Evolutionary conservation across 1,139 yeast genomes (phyloP).

Genomic region (Candida mesenterica): DNA sequence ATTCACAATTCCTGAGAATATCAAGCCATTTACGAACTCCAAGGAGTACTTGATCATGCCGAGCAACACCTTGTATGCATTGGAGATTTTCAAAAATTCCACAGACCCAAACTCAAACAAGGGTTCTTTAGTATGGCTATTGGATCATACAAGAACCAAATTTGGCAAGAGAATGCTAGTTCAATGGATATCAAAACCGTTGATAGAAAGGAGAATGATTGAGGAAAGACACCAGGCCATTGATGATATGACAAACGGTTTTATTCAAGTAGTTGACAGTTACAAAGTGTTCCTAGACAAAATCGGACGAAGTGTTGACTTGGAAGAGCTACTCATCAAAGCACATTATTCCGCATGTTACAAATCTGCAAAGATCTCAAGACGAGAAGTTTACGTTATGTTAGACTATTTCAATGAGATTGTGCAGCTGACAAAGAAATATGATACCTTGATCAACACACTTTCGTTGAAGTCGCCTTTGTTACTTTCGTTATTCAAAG

Average conservation of each 20-base stretch:
- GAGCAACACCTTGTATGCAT: constrained; percentile 61
- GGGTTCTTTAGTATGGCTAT: constrained; percentile 76
- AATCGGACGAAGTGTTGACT: constrained; percentile 43
- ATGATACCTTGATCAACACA: constrained; percentile 20
- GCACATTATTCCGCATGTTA: constrained; percentile 55
- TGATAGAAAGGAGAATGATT: constrained; percentile 52
- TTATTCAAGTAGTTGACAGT: constrained; percentile 52
- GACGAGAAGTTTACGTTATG: constrained; percentile 65
- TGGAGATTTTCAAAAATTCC: constrained; percentile 71
- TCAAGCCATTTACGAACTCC: constrained; percentile 49
- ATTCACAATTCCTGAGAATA: constrained; percentile 52
- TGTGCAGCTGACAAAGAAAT: constrained; percentile 23
- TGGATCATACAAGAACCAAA: constrained; percentile 76
- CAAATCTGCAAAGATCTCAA: constrained; percentile 45
- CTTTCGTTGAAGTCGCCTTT: constrained; percentile 22
- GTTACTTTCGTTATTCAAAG: constrained; percentile 24
- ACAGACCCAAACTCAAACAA: constrained; percentile 49
- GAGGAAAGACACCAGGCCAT: constrained; percentile 64
- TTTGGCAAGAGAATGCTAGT: constrained; percentile 69
- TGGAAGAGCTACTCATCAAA: constrained; percentile 65
- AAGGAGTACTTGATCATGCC: constrained; percentile 62
- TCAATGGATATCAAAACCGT: constrained; percentile 76
- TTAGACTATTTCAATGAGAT: constrained; percentile 50
- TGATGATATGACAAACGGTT: constrained; percentile 49
- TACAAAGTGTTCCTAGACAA: constrained; percentile 43